A percentile compares a stretch with the other conserved stretches of the same genome.
These are phyloP conservation scores for Hypoxylon sp. DNA, from an alignment of 2,329 filamentous ascomycete genomes.

Conservation along the genomic window DNA sequence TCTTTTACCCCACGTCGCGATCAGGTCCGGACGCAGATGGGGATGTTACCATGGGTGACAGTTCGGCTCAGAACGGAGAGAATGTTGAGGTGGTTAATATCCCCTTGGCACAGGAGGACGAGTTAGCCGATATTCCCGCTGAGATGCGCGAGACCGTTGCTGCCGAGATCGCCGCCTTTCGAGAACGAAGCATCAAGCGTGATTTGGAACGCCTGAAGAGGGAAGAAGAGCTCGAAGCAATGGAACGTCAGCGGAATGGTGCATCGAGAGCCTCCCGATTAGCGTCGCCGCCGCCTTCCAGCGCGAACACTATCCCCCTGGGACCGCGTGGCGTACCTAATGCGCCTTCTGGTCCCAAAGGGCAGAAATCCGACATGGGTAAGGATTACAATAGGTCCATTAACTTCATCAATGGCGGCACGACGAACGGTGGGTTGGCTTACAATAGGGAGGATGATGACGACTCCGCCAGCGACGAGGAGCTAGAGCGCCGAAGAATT, in stretches of 20 bases:
- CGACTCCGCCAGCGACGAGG: constrained; percentile 86
- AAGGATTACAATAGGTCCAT: constrained; percentile 70
- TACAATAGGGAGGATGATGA: constrained; percentile 84
- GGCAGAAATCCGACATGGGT: constrained; percentile 64
- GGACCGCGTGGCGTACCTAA: constrained; percentile 79
- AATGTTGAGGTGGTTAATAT: constrained; percentile 91
- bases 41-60: constrained; percentile 77
- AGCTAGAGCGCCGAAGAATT: constrained; percentile 79
- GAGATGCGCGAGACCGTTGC: constrained; percentile 97
- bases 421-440: constrained; percentile 69
- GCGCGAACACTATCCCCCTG: constrained; percentile 79
- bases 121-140: constrained; percentile 92
- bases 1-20: constrained; percentile 75
- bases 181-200: constrained; percentile 88
- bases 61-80: constrained; percentile 65
- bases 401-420: constrained; percentile 83
- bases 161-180: constrained; percentile 92
- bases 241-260: constrained; percentile 81
- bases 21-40: constrained; percentile 71
- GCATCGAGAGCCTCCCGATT: constrained; percentile 73
- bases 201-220: constrained; percentile 88
- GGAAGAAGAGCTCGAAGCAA: constrained; percentile 92
- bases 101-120: constrained; percentile 87
- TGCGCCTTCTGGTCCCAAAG: constrained; percentile 75
- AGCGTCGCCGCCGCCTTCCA: constrained; percentile 75